A percentile compares a stretch with the other conserved stretches of the same genome.
Conservation (phyloP, 2,329 filamentous ascomycete genomes). For the Aspergillus neoniger region DNA sequence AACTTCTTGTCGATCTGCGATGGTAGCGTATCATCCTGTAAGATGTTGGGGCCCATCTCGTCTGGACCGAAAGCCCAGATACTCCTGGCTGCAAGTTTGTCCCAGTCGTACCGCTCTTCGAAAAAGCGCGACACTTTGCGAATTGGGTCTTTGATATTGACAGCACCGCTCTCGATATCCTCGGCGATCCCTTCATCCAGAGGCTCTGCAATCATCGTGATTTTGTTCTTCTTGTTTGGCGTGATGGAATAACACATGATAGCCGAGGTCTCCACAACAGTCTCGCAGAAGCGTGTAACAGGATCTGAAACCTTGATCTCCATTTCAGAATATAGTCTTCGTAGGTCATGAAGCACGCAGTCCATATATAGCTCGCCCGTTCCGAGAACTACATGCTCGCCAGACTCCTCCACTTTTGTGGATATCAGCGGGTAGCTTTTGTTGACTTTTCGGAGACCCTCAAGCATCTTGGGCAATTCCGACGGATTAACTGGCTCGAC, state of each 20-base stretch:
- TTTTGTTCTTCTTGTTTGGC: conserved; percentile 98
- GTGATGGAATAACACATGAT: conserved; percentile 98
- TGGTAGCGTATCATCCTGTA: conserved; percentile 94
- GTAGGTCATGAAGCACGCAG: conserved; percentile 92
- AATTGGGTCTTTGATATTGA: conserved; percentile 89
- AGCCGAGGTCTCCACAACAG: conserved; percentile 92
- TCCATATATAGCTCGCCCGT: conserved; percentile 99
- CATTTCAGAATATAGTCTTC: conserved; percentile 95
- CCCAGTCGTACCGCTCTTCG: conserved; percentile 95
- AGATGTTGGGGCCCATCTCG: conserved; percentile 89
- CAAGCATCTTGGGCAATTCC: conserved; percentile 97
- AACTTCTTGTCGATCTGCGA: conserved; percentile 93
- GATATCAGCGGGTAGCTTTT: conserved; percentile 95
- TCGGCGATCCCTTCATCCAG: conserved; percentile 91
- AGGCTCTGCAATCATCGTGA: conserved; percentile 97
- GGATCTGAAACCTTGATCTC: conserved; percentile 98
- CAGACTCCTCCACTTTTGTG: conserved; percentile 97
- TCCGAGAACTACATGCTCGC: conserved; percentile 91
- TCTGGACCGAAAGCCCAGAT: conserved; percentile 99
- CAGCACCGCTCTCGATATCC: conserved; percentile 87
- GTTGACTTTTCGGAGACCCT: conserved; percentile 93
- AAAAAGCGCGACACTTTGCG: conserved; percentile 96
- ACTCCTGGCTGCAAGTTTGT: conserved; percentile 87
- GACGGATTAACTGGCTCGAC: conserved; percentile 98
- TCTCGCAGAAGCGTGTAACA: conserved; percentile 96